Evolutionary conservation across 2,329 filamentous ascomycete genomes (phyloP).

Genomic region (Aspergillus sp.): DNA sequence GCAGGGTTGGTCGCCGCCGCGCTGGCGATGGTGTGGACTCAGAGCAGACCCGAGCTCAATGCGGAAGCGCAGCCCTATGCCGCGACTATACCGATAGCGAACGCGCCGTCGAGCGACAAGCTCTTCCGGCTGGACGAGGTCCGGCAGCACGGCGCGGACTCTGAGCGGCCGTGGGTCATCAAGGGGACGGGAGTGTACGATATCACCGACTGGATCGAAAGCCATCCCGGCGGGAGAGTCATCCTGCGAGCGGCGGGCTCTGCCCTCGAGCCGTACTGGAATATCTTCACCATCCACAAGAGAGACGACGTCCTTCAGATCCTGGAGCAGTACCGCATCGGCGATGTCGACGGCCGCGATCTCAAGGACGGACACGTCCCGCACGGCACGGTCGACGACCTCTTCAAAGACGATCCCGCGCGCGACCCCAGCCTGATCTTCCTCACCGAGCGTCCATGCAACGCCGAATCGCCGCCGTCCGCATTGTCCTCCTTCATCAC

Average conservation of each 20-base stretch:
- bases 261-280: constrained; percentile 59
- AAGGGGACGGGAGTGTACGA: constrained; percentile 57
- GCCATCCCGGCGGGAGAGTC: constrained; percentile 58
- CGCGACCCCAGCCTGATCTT: constrained; percentile 45
- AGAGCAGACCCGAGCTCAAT: not conserved
- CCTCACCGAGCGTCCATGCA: constrained; percentile 48
- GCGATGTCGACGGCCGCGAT: constrained; percentile 50
- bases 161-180: constrained; percentile 54
- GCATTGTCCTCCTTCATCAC: constrained; percentile 46
- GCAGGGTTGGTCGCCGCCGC: too few species aligned
- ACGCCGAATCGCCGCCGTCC: constrained; percentile 50
- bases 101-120: not conserved
- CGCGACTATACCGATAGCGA: not conserved
- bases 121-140: constrained; percentile 9
- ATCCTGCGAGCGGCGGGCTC: constrained; percentile 58
- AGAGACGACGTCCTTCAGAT: constrained; percentile 56
- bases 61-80: not conserved
- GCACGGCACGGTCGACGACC: constrained; percentile 22
- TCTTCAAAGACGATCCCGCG: not conserved
- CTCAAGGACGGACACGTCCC: constrained; percentile 49
- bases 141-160: constrained; percentile 27
- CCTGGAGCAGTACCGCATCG: constrained; percentile 55
- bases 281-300: constrained; percentile 62
- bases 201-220: constrained; percentile 58
- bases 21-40: too few species aligned